Evolutionary conservation across 2,329 filamentous ascomycete species (phyloP).

Genomic region (Colletotrichum tropicale): DNA sequence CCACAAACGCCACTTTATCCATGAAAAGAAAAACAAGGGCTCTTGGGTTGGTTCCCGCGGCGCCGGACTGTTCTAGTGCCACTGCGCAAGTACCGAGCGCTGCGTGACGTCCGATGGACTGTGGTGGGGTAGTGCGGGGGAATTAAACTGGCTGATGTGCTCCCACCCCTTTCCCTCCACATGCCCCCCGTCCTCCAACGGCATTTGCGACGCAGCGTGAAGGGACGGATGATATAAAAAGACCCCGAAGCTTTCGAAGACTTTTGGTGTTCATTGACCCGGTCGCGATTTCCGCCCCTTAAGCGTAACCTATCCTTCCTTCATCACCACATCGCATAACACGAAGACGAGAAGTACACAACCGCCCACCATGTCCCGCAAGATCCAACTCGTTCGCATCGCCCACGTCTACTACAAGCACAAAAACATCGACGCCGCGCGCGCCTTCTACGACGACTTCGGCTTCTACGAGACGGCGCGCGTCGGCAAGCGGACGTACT

Average conservation of each 20-base stretch:
- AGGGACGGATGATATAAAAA: background rate
- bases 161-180: background rate
- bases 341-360: background rate
- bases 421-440: constrained; percentile 43
- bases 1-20: background rate
- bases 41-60: background rate
- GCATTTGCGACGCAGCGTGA: background rate
- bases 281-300: background rate
- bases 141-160: background rate
- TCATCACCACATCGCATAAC: background rate
- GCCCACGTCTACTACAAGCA: constrained; percentile 55
- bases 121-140: constrained; percentile 20
- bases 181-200: background rate
- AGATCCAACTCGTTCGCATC: constrained; percentile 41
- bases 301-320: too few species aligned
- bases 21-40: background rate
- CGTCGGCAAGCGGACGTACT: constrained; percentile 55
- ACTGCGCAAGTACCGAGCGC: constrained; percentile 14
- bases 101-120: constrained; percentile 12
- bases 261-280: accelerated
- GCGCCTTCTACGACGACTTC: constrained; percentile 51
- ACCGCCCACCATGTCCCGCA: constrained; percentile 6
- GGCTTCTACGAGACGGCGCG: constrained; percentile 46
- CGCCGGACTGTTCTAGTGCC: background rate
- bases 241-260: background rate